A percentile compares a stretch with the other conserved stretches of the same genome.
Conservation (phyloP, 1,284 basidiomycete species). For the Inonotus obliquus region DNA sequence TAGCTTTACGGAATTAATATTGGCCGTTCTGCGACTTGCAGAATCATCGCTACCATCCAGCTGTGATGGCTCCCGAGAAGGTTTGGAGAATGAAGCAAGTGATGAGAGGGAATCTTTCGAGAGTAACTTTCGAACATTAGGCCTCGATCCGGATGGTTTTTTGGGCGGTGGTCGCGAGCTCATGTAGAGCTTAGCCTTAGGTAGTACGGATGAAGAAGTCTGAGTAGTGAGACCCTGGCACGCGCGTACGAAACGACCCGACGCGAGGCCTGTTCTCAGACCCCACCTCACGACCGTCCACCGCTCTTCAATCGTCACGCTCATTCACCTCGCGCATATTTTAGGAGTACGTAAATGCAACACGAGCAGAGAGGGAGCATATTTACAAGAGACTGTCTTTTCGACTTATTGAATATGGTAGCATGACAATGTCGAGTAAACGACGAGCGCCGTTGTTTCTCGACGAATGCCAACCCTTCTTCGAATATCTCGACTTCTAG, state of each 20-base stretch:
- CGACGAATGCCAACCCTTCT: too few relatives aligned
- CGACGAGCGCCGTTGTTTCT: too few relatives aligned
- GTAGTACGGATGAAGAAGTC: not conserved
- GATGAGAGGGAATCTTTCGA: slow-evolving; percentile 31
- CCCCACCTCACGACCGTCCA: too few relatives aligned
- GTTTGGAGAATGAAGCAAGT: slow-evolving; percentile 12
- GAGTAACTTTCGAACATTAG: slow-evolving; percentile 30
- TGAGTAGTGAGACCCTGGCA: not conserved
- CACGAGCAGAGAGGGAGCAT: too few relatives aligned
- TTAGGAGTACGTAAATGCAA: too few relatives aligned
- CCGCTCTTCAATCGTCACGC: too few relatives aligned
- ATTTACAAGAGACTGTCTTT: too few relatives aligned
- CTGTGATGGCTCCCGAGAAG: slow-evolving; percentile 1
- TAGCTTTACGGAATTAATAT: not conserved
- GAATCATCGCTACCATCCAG: not conserved
- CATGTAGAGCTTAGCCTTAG: not conserved
- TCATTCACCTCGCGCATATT: too few relatives aligned
- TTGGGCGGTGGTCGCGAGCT: slow-evolving; percentile 21
- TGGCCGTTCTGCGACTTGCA: not conserved
- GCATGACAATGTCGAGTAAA: too few relatives aligned
- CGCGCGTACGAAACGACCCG: not conserved
- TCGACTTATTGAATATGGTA: too few relatives aligned
- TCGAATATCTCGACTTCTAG: too few relatives aligned
- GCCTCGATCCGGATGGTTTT: slow-evolving; percentile 30
- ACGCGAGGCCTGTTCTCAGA: not conserved